Evolutionary conservation across 805 yeast genomes (phyloP).

Genomic region (Tetrapisispora arboricola): DNA sequence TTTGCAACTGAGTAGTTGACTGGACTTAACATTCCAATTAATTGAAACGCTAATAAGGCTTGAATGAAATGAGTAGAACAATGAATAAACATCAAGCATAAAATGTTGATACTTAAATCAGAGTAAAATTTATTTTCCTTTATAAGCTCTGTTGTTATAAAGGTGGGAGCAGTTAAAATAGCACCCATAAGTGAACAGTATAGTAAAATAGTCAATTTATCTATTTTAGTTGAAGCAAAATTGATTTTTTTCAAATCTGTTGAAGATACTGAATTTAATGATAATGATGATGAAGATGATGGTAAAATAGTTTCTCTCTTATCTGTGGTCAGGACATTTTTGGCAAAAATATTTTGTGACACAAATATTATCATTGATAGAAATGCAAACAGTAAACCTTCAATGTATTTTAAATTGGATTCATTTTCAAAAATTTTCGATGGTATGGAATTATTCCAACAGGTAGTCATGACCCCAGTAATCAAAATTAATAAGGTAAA

Average conservation of each 20-base stretch:
- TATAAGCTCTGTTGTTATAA: constrained; percentile 42
- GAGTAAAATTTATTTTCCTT: constrained; percentile 18
- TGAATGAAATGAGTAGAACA: constrained; percentile 64
- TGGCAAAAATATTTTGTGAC: constrained; percentile 72
- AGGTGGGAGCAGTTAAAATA: constrained; percentile 54
- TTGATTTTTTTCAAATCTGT: constrained; percentile 17
- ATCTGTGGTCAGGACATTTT: constrained; percentile 50
- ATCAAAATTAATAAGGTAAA: constrained; percentile 70
- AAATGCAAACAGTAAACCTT: constrained; percentile 32
- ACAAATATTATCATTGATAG: constrained; percentile 52
- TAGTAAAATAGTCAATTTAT: constrained; percentile 59
- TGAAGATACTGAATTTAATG: constrained; percentile 15
- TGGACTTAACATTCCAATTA: constrained; percentile 62
- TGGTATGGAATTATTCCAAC: constrained; percentile 32
- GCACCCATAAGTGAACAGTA: constrained; percentile 68
- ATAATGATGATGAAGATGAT: constrained; percentile 9
- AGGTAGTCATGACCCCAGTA: constrained; percentile 74
- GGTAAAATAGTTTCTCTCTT: constrained; percentile 20
- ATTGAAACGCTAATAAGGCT: constrained; percentile 64
- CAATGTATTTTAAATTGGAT: constrained; percentile 4
- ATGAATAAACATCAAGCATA: constrained; percentile 42
- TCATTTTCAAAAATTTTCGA: background rate
- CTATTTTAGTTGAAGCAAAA: constrained; percentile 34
- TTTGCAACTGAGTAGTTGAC: constrained; percentile 74
- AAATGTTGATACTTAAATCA: constrained; percentile 23